phyloP scores from a whole-genome alignment of 169 alveolate species.

The Plasmodium malariae region DNA sequence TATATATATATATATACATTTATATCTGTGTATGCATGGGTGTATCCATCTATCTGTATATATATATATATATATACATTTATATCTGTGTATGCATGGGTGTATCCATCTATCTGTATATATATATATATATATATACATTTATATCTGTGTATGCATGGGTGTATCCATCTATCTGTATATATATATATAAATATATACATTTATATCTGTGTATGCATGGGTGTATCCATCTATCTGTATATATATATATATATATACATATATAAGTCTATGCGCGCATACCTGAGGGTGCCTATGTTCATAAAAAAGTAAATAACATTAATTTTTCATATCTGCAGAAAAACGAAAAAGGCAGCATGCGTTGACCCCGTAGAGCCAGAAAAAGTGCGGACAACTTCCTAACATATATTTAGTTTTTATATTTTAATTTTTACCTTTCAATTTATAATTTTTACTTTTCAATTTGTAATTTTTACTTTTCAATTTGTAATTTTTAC shows the following conservation, averaged over 20 bases:
- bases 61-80: background rate
- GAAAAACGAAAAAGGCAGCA: slow-evolving; percentile 82
- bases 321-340: background rate
- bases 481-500: no score
- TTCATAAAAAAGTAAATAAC: background rate
- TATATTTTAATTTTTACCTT: no score
- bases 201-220: background rate
- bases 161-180: background rate
- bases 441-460: no score
- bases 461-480: no score
- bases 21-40: no score
- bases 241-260: background rate
- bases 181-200: no score
- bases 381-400: slow-evolving; percentile 79
- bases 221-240: no score
- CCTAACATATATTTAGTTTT: no score
- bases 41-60: background rate
- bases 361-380: slow-evolving; percentile 88
- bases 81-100: no score
- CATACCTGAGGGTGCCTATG: background rate
- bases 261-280: background rate
- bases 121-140: background rate
- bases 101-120: background rate
- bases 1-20: slow-evolving; percentile 4
- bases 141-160: background rate